Conservation (phyloP, 2,329 filamentous ascomycete genomes). For the Penicillium glabrum region DNA sequence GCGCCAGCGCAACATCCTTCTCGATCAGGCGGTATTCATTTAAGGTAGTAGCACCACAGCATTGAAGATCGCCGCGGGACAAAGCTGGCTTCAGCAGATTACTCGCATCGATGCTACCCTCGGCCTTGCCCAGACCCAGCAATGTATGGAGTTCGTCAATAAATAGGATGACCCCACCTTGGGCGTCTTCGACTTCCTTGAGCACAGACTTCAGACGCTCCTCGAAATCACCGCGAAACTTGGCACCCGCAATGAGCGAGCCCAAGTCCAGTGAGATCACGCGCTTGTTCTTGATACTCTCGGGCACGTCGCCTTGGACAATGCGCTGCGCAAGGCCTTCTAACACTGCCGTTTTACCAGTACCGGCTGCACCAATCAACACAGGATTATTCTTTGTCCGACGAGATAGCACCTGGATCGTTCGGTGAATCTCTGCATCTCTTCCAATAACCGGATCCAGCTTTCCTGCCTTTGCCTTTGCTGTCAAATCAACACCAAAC, state of each 20-base stretch:
- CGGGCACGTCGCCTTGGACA: constrained; percentile 87
- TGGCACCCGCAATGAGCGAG: constrained; percentile 90
- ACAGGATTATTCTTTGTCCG: constrained; percentile 96
- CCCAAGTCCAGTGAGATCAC: constrained; percentile 88
- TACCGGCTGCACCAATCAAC: constrained; percentile 86
- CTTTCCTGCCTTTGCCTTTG: constrained; percentile 79
- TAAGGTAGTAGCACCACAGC: constrained; percentile 90
- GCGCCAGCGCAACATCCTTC: constrained; percentile 89
- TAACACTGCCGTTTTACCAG: constrained; percentile 89
- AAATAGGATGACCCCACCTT: constrained; percentile 90
- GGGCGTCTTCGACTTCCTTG: constrained; percentile 84
- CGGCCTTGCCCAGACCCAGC: constrained; percentile 87
- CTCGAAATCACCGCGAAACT: constrained; percentile 94
- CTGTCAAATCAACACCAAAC: constrained; percentile 88
- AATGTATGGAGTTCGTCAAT: constrained; percentile 93
- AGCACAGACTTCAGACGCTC: constrained; percentile 88
- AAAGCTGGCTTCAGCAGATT: constrained; percentile 92
- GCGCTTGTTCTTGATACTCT: constrained; percentile 91
- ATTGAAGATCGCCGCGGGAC: constrained; percentile 90
- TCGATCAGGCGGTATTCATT: constrained; percentile 92
- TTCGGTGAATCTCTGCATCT: constrained; percentile 87
- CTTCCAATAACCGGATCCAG: constrained; percentile 94
- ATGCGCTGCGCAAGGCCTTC: constrained; percentile 90
- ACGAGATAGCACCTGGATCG: constrained; percentile 88
- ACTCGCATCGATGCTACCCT: constrained; percentile 94